Base-by-base conservation (phyloP, 768 basidiomycete species). In the Trametes elegans region DNA sequence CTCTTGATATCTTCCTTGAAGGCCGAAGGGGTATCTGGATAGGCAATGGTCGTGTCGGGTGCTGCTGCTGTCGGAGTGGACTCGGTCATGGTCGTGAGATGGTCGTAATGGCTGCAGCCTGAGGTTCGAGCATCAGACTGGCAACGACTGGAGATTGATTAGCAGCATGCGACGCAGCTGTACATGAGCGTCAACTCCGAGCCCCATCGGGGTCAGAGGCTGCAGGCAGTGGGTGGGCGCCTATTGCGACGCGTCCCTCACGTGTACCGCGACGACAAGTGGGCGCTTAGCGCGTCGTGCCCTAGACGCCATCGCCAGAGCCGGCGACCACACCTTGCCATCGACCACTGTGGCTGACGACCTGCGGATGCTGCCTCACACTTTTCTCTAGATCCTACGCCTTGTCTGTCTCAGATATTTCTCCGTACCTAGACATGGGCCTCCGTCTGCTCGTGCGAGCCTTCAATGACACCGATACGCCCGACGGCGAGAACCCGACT, bases 201-300 rank as follows among this genome's bases (percentile, higher is more conserved):
- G 41, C 2, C 7, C 10, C 13, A 11, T 13, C 21, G 7, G 10
- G 41, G 10, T 7, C 41, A 23, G 41, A 11, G 26, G 5, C 16
- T 29, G 31, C 29, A 21, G 14, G 24, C 6, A 3, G 16, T 11
- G 11, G 10, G 32, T 47, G 45, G 53, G 44, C 45, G 46, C 29
- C n/a, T 41, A 18, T 11, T 6, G 7, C 5, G 44, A 39, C 44
- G 53, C 44, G 53, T 57, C 42, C 21, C 51, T 58, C 57, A 53
- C 57, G 57, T 58, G 57, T 40, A 45, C 23, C 57, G 57, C 52
- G 57, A 53, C 47, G n/a, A 28, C n/a, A n/a, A n/a, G n/a, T 24
- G 47, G 38, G 57, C 57, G 57, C 53, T 29, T 27, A 44, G 34
- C 51, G 56, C 56, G 46, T 23, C 47, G 32, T 52, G 45, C 40